Conservation (phyloP, 306 rosid genomes). For the Vigna mungo region DNA sequence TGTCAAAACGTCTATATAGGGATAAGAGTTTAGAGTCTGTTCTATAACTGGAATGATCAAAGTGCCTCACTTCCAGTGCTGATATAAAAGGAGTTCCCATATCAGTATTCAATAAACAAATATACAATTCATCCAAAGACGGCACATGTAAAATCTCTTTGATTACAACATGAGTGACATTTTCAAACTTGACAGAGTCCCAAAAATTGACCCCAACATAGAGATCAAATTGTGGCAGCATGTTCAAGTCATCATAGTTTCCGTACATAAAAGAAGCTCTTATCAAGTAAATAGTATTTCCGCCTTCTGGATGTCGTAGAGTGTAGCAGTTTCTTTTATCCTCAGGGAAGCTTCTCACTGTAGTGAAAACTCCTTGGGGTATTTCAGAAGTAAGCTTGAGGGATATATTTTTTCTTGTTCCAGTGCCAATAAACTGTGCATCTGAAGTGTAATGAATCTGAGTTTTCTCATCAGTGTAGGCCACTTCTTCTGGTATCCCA, state of each 20-base stretch:
- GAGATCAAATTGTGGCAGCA: conserved; percentile 47
- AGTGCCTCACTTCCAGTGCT: conserved; percentile 57
- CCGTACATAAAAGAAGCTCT: conserved; percentile 54
- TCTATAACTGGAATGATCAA: conserved; percentile 38
- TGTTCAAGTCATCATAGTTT: conserved; percentile 46
- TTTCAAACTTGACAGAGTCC: conserved; percentile 36
- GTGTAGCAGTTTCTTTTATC: conserved; percentile 57
- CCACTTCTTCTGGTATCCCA: conserved; percentile 34
- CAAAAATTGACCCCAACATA: conserved; percentile 50
- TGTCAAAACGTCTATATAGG: conserved; percentile 38
- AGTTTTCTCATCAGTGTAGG: conserved; percentile 36
- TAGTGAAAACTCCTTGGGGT: neutral
- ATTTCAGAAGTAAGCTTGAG: neutral
- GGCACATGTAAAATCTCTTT: conserved; percentile 54
- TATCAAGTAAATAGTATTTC: conserved; percentile 46
- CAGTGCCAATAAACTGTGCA: conserved; percentile 22
- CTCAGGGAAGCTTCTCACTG: conserved; percentile 57
- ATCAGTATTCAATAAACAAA: conserved; percentile 55
- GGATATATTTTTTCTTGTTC: conserved; percentile 20
- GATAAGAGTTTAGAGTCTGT: conserved; percentile 32
- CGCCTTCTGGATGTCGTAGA: conserved; percentile 32
- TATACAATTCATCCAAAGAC: conserved; percentile 39
- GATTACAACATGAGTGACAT: neutral
- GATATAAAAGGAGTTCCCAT: conserved; percentile 67
- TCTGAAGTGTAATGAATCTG: conserved; percentile 44